A percentile compares a stretch with the other conserved stretches of the same genome.
Conservation (phyloP, 2,329 filamentous ascomycete species). For the Thelonectria olida region DNA sequence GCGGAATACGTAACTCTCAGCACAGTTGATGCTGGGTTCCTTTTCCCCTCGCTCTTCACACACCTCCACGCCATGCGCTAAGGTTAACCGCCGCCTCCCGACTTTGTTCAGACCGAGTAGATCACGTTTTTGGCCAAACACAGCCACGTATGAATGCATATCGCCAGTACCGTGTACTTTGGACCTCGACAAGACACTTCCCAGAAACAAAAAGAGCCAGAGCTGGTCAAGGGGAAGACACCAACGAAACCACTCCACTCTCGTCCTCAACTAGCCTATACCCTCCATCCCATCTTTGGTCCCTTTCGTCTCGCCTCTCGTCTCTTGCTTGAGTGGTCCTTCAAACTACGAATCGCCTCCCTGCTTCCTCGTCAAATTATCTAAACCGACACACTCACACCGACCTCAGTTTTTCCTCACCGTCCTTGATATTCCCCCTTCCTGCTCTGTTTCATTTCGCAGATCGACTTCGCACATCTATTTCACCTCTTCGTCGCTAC, state of each 20-base stretch:
- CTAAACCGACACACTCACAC: constrained; percentile 14
- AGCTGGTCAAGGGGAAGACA: neutral
- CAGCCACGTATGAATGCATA: neutral
- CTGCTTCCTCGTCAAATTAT: constrained; percentile 24
- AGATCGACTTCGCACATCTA: constrained; percentile 1
- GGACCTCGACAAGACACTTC: too few species aligned
- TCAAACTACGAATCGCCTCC: constrained; percentile 21
- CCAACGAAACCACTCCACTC: constrained; percentile 26
- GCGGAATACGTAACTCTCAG: neutral
- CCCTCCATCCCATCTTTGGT: constrained; percentile 25
- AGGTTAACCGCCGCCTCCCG: neutral
- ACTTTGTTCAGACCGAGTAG: neutral
- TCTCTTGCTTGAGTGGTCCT: constrained; percentile 24
- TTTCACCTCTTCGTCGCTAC: constrained; percentile 25
- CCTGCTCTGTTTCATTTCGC: neutral
- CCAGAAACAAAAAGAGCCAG: neutral
- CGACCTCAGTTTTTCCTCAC: constrained; percentile 10
- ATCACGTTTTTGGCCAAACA: neutral
- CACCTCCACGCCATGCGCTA: neutral
- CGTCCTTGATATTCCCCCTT: neutral
- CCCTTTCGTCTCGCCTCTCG: constrained; percentile 14
- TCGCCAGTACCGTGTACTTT: neutral
- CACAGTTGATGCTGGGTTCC: neutral
- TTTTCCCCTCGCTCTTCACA: neutral
- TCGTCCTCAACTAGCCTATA: constrained; percentile 25